These are phyloP conservation scores for Claviceps citrina DNA, from an alignment of 2,329 filamentous ascomycete genomes.

Conservation along the genomic window DNA sequence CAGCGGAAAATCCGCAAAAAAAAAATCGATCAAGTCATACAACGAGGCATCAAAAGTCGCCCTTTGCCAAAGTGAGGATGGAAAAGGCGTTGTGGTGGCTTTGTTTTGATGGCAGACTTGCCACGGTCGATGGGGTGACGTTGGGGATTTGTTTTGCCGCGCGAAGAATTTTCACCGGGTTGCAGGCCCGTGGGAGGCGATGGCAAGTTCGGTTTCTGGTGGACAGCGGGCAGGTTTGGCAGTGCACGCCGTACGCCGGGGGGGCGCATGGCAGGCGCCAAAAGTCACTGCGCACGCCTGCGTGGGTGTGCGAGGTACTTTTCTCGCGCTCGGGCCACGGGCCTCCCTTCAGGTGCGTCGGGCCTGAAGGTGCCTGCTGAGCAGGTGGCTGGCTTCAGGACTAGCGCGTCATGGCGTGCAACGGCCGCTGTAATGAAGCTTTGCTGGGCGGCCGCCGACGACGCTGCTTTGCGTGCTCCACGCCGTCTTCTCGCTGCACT, in stretches of 20 bases:
- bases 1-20: constrained; percentile 44
- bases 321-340: constrained; percentile 16
- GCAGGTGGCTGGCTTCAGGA: too few species aligned
- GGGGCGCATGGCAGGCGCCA: constrained; percentile 7
- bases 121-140: constrained; percentile 37
- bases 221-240: too few species aligned
- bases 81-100: constrained; percentile 31
- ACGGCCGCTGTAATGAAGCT: too few species aligned
- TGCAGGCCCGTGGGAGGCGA: constrained; percentile 14
- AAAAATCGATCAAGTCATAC: constrained; percentile 51
- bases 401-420: too few species aligned
- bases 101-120: constrained; percentile 39
- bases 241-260: too few species aligned
- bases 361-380: constrained; percentile 1
- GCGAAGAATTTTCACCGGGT: constrained; percentile 37
- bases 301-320: constrained; percentile 15
- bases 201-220: too few species aligned
- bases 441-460: too few species aligned
- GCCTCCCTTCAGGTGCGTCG: constrained; percentile 7
- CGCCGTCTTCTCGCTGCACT: too few species aligned
- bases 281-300: constrained; percentile 7
- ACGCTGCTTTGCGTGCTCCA: too few species aligned
- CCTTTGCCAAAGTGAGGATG: constrained; percentile 35
- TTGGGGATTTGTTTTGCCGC: constrained; percentile 38
- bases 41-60: constrained; percentile 37